Evolutionary conservation across 73 alveolate species (phyloP).

Genomic region (Paramecium sonneborni): DNA sequence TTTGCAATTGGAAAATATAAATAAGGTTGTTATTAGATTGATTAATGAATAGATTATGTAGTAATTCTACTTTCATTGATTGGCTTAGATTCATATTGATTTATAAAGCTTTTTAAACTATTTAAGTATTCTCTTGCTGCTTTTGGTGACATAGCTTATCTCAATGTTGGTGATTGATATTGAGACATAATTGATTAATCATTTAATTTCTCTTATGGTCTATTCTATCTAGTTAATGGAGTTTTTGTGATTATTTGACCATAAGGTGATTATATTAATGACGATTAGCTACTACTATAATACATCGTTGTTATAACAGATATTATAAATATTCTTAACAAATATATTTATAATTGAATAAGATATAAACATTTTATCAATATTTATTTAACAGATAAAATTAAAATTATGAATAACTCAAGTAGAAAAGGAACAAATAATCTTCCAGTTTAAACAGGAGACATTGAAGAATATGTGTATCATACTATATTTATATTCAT

Average conservation of each 20-base stretch:
- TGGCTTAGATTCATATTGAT: background rate
- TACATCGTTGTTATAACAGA: background rate
- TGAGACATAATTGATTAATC: background rate
- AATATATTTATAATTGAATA: background rate
- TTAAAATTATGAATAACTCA: background rate
- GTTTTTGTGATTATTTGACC: background rate
- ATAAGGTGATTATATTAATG: background rate
- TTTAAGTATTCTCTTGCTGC: conserved; percentile 30
- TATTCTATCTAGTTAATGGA: background rate
- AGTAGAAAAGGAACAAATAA: background rate
- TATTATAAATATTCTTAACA: background rate
- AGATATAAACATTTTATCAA: background rate
- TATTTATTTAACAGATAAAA: background rate
- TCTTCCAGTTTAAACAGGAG: conserved; percentile 47
- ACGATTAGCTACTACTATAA: background rate
- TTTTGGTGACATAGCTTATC: conserved; percentile 22
- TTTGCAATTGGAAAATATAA: background rate
- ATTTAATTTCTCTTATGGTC: background rate
- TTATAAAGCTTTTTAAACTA: background rate
- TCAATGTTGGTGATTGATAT: background rate
- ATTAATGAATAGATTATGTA: background rate
- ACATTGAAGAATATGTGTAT: conserved; percentile 44
- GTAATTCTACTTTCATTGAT: background rate
- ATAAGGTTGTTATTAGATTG: background rate
- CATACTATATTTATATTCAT: too few relatives aligned